These are phyloP conservation scores for Blastobotrys mokoenaii DNA, from an alignment of 805 yeast genomes.

Conservation along the genomic window DNA sequence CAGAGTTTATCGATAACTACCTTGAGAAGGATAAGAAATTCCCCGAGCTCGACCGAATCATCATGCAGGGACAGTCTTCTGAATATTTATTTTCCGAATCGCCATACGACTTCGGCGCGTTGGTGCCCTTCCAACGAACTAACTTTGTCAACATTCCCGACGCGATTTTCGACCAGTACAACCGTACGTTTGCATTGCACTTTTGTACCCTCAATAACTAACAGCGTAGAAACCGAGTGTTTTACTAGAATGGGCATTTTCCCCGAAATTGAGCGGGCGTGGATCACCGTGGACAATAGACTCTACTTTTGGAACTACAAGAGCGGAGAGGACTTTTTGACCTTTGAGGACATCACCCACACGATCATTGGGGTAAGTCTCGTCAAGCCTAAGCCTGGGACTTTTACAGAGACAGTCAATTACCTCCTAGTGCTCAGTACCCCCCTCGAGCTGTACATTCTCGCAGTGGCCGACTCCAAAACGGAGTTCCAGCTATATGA, in stretches of 20 bases:
- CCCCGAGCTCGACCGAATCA: conserved; percentile 29
- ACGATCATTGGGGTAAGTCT: conserved; percentile 68
- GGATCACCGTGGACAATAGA: conserved; percentile 79
- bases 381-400: conserved; percentile 72
- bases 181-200: conserved; percentile 23
- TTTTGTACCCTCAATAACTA: background rate
- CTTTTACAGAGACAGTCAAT: conserved; percentile 71
- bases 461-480: conserved; percentile 54
- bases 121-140: conserved; percentile 66
- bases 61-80: conserved; percentile 24
- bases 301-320: conserved; percentile 76
- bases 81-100: conserved; percentile 21
- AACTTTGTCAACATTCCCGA: conserved; percentile 71
- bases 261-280: conserved; percentile 69
- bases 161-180: conserved; percentile 63
- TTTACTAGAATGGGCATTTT: conserved; percentile 76
- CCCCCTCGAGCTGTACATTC: conserved; percentile 64
- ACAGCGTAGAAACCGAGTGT: conserved; percentile 39
- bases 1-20: conserved; percentile 21
- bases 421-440: conserved; percentile 72
- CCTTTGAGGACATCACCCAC: conserved; percentile 75
- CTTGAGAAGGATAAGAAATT: conserved; percentile 24
- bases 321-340: conserved; percentile 56
- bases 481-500: conserved; percentile 58
- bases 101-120: conserved; percentile 17